These are phyloP conservation scores for Penicillium aurantiogriseum DNA, from an alignment of 2,329 filamentous ascomycete species.

Conservation along the genomic window DNA sequence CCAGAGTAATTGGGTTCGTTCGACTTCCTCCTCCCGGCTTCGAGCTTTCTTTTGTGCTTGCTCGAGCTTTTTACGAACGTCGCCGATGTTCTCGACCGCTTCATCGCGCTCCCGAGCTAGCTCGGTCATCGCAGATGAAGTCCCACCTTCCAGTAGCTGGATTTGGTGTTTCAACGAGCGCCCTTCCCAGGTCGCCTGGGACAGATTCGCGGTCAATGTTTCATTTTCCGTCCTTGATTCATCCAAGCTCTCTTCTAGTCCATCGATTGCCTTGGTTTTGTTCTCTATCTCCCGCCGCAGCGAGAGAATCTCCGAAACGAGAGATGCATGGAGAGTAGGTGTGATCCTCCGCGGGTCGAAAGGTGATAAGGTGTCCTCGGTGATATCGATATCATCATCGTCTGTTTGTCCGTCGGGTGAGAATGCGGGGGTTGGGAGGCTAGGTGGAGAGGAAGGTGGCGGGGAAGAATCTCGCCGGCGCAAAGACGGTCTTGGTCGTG, in stretches of 20 bases:
- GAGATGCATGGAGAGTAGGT: slow-evolving; percentile 86
- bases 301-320: slow-evolving; percentile 90
- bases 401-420: slow-evolving; percentile 39
- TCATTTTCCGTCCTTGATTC: slow-evolving; percentile 72
- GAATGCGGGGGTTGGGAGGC: slow-evolving; percentile 48
- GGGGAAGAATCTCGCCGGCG: slow-evolving; percentile 66
- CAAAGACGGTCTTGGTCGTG: slow-evolving; percentile 61
- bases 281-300: slow-evolving; percentile 87
- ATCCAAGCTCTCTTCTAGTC: slow-evolving; percentile 73
- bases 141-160: slow-evolving; percentile 81
- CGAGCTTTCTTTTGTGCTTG: slow-evolving; percentile 72
- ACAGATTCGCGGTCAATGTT: slow-evolving; percentile 60
- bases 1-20: slow-evolving; percentile 76
- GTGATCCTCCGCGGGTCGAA: slow-evolving; percentile 91
- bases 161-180: slow-evolving; percentile 82
- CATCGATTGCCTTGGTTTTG: slow-evolving; percentile 82
- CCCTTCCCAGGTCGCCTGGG: slow-evolving; percentile 69
- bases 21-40: slow-evolving; percentile 77
- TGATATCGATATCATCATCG: slow-evolving; percentile 32
- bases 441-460: slow-evolving; percentile 60
- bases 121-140: slow-evolving; percentile 79
- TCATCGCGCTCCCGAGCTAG: slow-evolving; percentile 83
- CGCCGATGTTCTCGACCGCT: slow-evolving; percentile 68
- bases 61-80: slow-evolving; percentile 76
- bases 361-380: slow-evolving; percentile 67